Percentiles rank a stretch among this genome's conserved stretches.
phyloP scores from a whole-genome alignment of 2,329 filamentous ascomycete genomes.

The Nemania sp. region DNA sequence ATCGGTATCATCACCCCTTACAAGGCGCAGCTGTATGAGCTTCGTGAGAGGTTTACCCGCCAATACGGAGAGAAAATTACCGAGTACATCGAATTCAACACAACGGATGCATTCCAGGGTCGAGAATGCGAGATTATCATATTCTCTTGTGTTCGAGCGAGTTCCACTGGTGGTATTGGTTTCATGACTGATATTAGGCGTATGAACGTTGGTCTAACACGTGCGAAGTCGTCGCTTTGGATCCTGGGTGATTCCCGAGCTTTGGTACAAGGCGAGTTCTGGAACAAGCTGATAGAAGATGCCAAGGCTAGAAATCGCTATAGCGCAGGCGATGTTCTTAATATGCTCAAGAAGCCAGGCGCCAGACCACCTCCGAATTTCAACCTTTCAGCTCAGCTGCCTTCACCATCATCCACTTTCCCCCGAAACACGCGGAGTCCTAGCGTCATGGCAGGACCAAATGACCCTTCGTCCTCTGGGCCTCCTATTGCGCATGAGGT shows the following conservation, averaged over 20 bases:
- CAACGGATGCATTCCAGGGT: constrained; percentile 97
- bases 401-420: constrained; percentile 16
- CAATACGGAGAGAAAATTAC: constrained; percentile 81
- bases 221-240: constrained; percentile 96
- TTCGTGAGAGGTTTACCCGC: constrained; percentile 79
- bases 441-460: neutral
- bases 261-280: constrained; percentile 88
- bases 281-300: constrained; percentile 87
- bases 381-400: constrained; percentile 17
- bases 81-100: constrained; percentile 94
- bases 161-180: constrained; percentile 92
- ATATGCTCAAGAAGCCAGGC: constrained; percentile 61
- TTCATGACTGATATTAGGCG: constrained; percentile 98
- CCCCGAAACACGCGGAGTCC: constrained; percentile 2
- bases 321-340: constrained; percentile 72
- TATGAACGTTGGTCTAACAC: constrained; percentile 98
- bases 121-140: constrained; percentile 98
- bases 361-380: constrained; percentile 50
- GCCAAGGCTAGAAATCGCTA: constrained; percentile 80
- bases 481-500: constrained; percentile 17
- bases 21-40: constrained; percentile 87
- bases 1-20: constrained; percentile 98
- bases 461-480: neutral
- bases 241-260: constrained; percentile 93
- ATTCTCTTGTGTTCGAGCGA: constrained; percentile 97